phyloP scores from a whole-genome alignment of 441 rosid genomes.

The Sinapis alba region DNA sequence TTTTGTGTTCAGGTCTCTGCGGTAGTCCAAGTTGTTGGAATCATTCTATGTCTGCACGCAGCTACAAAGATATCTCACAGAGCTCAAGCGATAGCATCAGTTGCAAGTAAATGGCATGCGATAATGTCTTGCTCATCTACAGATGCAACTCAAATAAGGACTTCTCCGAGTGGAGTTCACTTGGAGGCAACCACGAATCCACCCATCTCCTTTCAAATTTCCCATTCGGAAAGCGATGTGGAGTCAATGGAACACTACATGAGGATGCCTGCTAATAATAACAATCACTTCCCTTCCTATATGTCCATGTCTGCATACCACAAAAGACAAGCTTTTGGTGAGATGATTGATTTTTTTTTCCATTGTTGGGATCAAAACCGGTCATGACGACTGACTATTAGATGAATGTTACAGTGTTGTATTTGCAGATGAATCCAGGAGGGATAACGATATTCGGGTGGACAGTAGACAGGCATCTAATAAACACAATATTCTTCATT shows the following conservation, averaged over 20 bases:
- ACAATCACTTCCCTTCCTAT: slow-evolving; percentile 59
- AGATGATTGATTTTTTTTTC: background rate
- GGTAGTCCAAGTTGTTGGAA: slow-evolving; percentile 82
- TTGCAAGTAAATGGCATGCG: slow-evolving; percentile 92
- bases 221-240: slow-evolving; percentile 77
- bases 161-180: slow-evolving; percentile 51
- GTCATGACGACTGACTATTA: background rate
- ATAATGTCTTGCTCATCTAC: slow-evolving; percentile 61
- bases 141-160: slow-evolving; percentile 58
- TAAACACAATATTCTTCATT: slow-evolving; percentile 86
- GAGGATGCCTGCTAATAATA: slow-evolving; percentile 59
- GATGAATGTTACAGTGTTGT: slow-evolving; percentile 54
- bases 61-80: slow-evolving; percentile 91
- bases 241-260: slow-evolving; percentile 74
- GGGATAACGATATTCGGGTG: slow-evolving; percentile 94
- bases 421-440: slow-evolving; percentile 87
- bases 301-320: slow-evolving; percentile 80
- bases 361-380: background rate
- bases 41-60: slow-evolving; percentile 80
- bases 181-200: slow-evolving; percentile 45
- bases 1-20: slow-evolving; percentile 66
- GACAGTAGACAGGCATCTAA: slow-evolving; percentile 80
- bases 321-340: slow-evolving; percentile 84
- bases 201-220: slow-evolving; percentile 39
- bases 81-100: slow-evolving; percentile 76